Percentiles rank a stretch among this genome's conserved stretches.
These are phyloP conservation scores for Paecilomyces variotii DNA, from an alignment of 2,329 filamentous ascomycete species.

Conservation along the genomic window DNA sequence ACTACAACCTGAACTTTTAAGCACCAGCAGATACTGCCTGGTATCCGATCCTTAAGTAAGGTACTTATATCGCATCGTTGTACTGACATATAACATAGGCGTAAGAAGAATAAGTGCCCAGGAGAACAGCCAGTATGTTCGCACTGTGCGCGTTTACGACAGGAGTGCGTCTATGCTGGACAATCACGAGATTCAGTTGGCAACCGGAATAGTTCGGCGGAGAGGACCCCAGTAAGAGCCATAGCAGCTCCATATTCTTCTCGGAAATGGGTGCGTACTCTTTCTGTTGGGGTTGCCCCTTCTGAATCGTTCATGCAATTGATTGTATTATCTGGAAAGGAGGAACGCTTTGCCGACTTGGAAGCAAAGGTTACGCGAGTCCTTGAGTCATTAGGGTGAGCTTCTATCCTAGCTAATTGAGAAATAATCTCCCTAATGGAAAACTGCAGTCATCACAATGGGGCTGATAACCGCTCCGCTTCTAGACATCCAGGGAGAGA, in stretches of 20 bases:
- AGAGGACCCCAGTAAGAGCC: constrained; percentile 8
- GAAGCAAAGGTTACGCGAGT: constrained; percentile 27
- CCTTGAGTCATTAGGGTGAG: constrained; percentile 29
- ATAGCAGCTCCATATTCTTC: constrained; percentile 7
- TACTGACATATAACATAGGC: constrained; percentile 23
- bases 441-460: constrained; percentile 4
- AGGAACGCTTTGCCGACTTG: constrained; percentile 25
- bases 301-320: not conserved
- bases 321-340: constrained; percentile 9
- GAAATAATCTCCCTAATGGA: constrained; percentile 6
- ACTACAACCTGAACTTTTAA: not conserved
- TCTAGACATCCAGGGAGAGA: not conserved
- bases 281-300: not conserved
- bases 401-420: not conserved
- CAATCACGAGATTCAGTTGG: constrained; percentile 18
- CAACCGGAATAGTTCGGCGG: constrained; percentile 5
- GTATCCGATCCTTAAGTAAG: not conserved
- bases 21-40: not conserved
- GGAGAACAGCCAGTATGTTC: constrained; percentile 45
- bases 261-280: constrained; percentile 13
- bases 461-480: constrained; percentile 6
- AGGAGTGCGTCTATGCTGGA: constrained; percentile 39
- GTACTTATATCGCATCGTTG: not conserved
- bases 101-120: constrained; percentile 46
- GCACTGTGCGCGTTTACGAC: constrained; percentile 41